These are phyloP conservation scores for Striga asiatica DNA, from an alignment of 257 asterid species.

Conservation along the genomic window DNA sequence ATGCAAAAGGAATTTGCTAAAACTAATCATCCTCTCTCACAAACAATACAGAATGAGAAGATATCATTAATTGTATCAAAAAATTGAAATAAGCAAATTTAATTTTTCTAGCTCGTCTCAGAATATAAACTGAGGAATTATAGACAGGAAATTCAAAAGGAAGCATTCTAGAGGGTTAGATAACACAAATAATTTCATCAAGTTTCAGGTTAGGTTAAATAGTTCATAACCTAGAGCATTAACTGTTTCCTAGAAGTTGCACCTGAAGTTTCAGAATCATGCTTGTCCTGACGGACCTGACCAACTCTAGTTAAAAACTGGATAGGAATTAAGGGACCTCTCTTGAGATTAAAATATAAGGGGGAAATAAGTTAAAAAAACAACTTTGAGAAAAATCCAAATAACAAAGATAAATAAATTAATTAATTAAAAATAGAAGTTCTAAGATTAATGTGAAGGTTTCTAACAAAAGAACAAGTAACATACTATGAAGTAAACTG, in stretches of 20 bases:
- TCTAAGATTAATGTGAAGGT: no score
- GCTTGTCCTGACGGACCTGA: conserved; percentile 7
- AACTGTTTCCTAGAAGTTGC: conserved; percentile 10
- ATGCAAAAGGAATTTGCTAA: not conserved
- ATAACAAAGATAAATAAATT: conserved; percentile 10
- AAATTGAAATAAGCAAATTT: no score
- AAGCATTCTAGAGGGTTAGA: not conserved
- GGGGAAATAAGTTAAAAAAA: not conserved
- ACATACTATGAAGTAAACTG: not conserved
- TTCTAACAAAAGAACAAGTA: conserved; percentile 11
- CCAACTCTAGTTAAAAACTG: conserved; percentile 1
- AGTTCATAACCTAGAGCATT: not conserved
- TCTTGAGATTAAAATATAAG: not conserved
- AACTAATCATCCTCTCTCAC: not conserved
- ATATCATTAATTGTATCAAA: not conserved
- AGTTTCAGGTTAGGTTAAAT: not conserved
- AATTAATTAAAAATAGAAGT: no score
- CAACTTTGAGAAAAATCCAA: conserved; percentile 5
- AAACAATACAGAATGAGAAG: not conserved
- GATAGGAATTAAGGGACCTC: conserved; percentile 8
- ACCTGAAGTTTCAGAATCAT: conserved; percentile 6
- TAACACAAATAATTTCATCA: conserved; percentile 5
- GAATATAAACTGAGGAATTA: not conserved
- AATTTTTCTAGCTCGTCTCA: no score
- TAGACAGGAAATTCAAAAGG: not conserved